Evolutionary conservation across 768 basidiomycete genomes (phyloP).

Genomic region (Cytidiella melzeri): DNA sequence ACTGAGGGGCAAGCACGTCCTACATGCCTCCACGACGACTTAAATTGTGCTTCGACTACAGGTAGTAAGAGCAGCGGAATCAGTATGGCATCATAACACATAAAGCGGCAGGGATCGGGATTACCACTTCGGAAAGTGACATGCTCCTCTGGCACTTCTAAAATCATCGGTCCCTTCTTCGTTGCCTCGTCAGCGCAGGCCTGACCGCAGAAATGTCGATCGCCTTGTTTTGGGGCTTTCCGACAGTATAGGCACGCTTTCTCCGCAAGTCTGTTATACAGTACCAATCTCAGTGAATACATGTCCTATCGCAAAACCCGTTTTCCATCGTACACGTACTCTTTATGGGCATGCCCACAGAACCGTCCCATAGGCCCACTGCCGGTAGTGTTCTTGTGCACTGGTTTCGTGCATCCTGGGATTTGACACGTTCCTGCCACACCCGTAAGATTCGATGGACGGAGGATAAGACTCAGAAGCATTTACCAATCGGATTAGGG

Average conservation of each 20-base stretch:
- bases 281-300: background rate
- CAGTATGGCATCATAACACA: background rate
- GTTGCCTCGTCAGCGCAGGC: slow-evolving; percentile 50
- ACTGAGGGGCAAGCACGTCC: slow-evolving; percentile 52
- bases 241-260: slow-evolving; percentile 55
- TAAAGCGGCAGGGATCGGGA: slow-evolving; percentile 41
- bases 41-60: slow-evolving; percentile 32
- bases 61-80: background rate
- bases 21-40: slow-evolving; percentile 59
- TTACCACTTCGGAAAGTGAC: slow-evolving; percentile 61
- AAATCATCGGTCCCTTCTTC: slow-evolving; percentile 45
- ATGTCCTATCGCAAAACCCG: no score
- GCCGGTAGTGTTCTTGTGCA: slow-evolving; percentile 34
- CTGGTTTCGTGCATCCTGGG: slow-evolving; percentile 43
- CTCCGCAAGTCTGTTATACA: slow-evolving; percentile 24
- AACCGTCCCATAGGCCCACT: slow-evolving; percentile 38
- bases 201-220: slow-evolving; percentile 58
- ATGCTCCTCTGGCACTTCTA: slow-evolving; percentile 56
- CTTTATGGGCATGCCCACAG: slow-evolving; percentile 47
- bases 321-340: background rate
- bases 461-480: no score
- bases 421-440: slow-evolving; percentile 41
- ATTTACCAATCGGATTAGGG: background rate
- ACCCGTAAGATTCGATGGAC: no score
- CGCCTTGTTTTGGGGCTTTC: slow-evolving; percentile 45